Evolutionary conservation across 306 rosid genomes (phyloP), one percentile per base, ranked within the genome.

Genomic region (Vigna unguiculata): DNA sequence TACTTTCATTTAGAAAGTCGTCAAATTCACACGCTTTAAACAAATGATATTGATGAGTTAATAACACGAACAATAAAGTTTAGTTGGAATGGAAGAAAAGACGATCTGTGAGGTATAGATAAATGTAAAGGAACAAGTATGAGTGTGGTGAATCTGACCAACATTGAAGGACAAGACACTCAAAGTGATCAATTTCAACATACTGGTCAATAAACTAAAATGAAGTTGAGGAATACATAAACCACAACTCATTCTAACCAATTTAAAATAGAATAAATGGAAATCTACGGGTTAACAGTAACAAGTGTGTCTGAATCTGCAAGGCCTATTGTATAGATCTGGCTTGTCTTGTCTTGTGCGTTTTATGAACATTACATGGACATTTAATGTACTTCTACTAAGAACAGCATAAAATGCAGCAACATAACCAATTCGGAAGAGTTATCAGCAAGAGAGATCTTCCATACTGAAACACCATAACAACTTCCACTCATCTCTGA

Each of bases 401-500:
- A 15, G 72, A 71, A 34, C 11, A 36, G 17, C n/a, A 71, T 15
- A 17, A 25, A 71, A 24, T 60, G 49, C 28, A 41, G 49, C 34
- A 40, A 63, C 13, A 41, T 21, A 79, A 63, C 59, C 51, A 71
- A 48, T n/a, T 40, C 64, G 70, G 28, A 48, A 78, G 49, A 38
- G 53, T 24, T 16, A 60, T 71, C 49, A 49, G 32, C 55, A 24
- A 6, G 16, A 51, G 14, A 61, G 58, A 71, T 61, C 65, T 54
- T 57, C 12, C 62, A 4, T 25, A 25, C 17, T 30, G 36, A 75
- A 61, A 30, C 49, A 62, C 36, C 62, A 13, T 19, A 62, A 54
- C 28, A 51, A 3, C 41, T 14, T 17, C 19, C 53, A 12, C 63
- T 21, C 36, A 16, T 22, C 30, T 64, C 4, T 52, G 55, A 65